Evolutionary conservation across 371 early-diverging fungal genomes (phyloP).

Genomic region (Capillidium heterosporum): DNA sequence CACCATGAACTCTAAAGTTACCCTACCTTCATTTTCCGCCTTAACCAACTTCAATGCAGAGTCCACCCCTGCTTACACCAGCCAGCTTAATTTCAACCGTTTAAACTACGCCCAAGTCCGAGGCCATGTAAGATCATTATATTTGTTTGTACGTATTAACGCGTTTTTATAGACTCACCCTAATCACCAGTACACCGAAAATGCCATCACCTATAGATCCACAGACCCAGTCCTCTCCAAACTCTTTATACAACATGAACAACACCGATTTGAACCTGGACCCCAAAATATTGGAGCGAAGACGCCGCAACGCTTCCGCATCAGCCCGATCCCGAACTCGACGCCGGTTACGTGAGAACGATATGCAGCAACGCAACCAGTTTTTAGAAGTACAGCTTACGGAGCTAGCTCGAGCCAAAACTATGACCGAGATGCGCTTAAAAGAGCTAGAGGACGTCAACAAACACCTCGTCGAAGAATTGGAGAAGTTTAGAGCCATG

Average conservation of each 20-base stretch:
- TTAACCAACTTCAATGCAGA: too few species aligned
- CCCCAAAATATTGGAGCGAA: background rate
- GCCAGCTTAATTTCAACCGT: background rate
- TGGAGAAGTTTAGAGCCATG: too few species aligned
- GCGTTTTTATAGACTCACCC: background rate
- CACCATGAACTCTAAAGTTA: too few species aligned
- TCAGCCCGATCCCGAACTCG: background rate
- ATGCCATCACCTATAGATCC: too few species aligned
- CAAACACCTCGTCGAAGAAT: too few species aligned
- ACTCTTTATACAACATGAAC: background rate
- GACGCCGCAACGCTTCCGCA: background rate
- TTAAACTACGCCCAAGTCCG: background rate
- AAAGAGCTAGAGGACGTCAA: too few species aligned
- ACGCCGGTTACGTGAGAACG: background rate
- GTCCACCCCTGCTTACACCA: background rate
- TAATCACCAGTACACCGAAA: background rate
- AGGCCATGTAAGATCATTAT: too few species aligned
- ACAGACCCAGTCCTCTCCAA: background rate
- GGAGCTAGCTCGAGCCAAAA: slow-evolving; percentile 7
- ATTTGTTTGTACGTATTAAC: background rate
- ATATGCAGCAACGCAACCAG: background rate
- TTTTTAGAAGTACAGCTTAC: background rate
- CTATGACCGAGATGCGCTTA: too few species aligned
- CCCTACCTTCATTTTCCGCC: too few species aligned
- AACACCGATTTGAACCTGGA: background rate